Conservation (phyloP, 345 rosid genomes). For the Camelina neglecta region DNA sequence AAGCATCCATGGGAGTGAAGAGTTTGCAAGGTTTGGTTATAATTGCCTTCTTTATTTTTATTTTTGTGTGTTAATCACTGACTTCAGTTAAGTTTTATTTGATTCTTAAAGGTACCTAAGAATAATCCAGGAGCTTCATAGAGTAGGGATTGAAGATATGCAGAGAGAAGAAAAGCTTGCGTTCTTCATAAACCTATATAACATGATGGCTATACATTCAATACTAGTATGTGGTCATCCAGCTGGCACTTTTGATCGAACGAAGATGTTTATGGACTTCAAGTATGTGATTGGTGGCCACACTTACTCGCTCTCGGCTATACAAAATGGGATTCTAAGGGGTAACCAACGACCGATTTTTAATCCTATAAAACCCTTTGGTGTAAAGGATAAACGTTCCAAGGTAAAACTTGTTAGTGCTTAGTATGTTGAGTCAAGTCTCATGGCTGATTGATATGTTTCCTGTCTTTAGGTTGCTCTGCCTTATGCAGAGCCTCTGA, state of each 20-base stretch:
- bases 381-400: constrained; percentile 69
- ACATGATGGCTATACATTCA: constrained; percentile 90
- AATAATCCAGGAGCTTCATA: constrained; percentile 79
- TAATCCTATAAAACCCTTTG: constrained; percentile 76
- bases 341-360: constrained; percentile 83
- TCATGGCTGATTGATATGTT: not conserved
- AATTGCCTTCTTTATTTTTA: not conserved
- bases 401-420: constrained; percentile 45
- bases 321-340: constrained; percentile 85
- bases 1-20: constrained; percentile 94
- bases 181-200: constrained; percentile 82
- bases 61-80: constrained; percentile 1
- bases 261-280: constrained; percentile 73
- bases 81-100: not conserved
- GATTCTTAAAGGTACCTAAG: constrained; percentile 64
- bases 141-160: constrained; percentile 69
- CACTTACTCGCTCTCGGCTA: constrained; percentile 77
- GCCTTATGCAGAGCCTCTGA: constrained; percentile 70
- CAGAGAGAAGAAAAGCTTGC: constrained; percentile 81
- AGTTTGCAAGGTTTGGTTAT: constrained; percentile 74
- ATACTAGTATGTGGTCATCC: constrained; percentile 77
- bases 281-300: constrained; percentile 79
- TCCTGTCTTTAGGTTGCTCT: constrained; percentile 58
- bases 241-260: constrained; percentile 70
- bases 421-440: not conserved